Evolutionary conservation across 1,284 basidiomycete species (phyloP), one percentile per base, ranked within the genome.

Genomic region (Fomitopsis pinicola): DNA sequence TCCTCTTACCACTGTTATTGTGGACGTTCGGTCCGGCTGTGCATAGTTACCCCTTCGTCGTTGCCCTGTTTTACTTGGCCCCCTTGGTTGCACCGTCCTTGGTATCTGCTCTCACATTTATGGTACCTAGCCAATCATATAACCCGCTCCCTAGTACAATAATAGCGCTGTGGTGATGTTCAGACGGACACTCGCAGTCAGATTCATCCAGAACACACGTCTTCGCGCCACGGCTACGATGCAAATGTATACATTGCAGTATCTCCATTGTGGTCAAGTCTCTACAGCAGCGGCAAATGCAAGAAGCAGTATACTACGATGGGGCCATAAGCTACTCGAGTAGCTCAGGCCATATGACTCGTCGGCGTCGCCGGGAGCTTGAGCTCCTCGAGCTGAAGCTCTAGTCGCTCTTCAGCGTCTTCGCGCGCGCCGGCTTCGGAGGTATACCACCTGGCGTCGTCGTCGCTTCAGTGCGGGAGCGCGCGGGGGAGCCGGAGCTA

Each of bases 401-500:
- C 58, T 59, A 59, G 9, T 55, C 45, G 35, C n/a, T 60, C 44
- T 57, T 60, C 12, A 40, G 12, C 28, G 36, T 53, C 52, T 59
- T 59, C 35, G n/a, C 17, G 52, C 36, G 30, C 33, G 12, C 44
- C 30, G 30, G 30, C 44, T 55, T 60, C 54, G 3, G 59, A 55
- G 48, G 52, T 26, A 42, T 22, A 58, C 59, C 57, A 61, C 30
- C 55, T 61, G 57, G 26, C 35, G 52, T 28, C 9, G 52, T 28
- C 9, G 56, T 52, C 17, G 57, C 42, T 46, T 53, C 38, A 57
- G 62, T 44, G 55, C 36, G 38, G 42, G 55, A 56, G n/a, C 40
- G 58, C 35, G 46, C 22, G 22, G 17, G 12, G 58, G 62, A 59
- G 55, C 64, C 38, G 48, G 71, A 65, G 61, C 63, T 69, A 53